Percentiles rank a stretch among this genome's conserved stretches.
phyloP scores from a whole-genome alignment of 495 filamentous ascomycete genomes.

The Hyaloscypha bicolor region DNA sequence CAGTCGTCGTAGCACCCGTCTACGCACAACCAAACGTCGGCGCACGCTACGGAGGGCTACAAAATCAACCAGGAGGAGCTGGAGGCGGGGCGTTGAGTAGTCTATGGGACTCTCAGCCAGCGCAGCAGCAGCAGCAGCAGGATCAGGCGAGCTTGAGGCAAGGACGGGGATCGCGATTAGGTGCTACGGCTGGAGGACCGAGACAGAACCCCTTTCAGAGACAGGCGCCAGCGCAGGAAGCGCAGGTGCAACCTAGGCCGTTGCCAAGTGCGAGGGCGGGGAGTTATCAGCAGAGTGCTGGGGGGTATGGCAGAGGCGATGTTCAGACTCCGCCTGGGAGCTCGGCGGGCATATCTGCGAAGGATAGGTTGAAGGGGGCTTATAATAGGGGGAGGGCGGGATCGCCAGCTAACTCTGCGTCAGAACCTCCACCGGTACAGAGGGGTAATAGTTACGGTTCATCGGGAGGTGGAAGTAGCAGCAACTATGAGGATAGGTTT shows the following conservation, averaged over 20 bases:
- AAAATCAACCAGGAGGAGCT: conserved; percentile 34
- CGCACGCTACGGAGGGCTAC: conserved; percentile 51
- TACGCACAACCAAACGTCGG: conserved; percentile 51
- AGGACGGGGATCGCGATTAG: conserved; percentile 38
- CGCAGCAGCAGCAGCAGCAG: conserved; percentile 38
- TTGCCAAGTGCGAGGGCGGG: conserved; percentile 71
- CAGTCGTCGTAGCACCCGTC: conserved; percentile 51
- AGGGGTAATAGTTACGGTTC: conserved; percentile 33
- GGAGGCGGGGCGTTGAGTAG: conserved; percentile 60
- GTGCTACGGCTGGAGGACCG: conserved; percentile 21
- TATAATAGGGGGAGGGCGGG: conserved; percentile 54
- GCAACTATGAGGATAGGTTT: conserved; percentile 48
- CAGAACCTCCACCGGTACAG: conserved; percentile 30
- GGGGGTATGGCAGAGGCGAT: conserved; percentile 26
- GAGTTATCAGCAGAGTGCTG: conserved; percentile 62
- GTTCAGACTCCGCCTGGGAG: conserved; percentile 40
- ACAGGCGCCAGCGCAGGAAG: conserved; percentile 30
- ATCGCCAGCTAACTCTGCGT: conserved; percentile 41
- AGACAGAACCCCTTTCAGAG: conserved; percentile 31
- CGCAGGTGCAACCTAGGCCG: conserved; percentile 54
- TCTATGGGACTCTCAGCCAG: conserved; percentile 72
- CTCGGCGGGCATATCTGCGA: conserved; percentile 42
- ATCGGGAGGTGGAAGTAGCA: conserved; percentile 34
- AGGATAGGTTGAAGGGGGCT: conserved; percentile 68
- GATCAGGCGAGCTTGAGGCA: conserved; percentile 55